These are phyloP conservation scores for Tetrahymena malaccensis DNA, from an alignment of 73 alveolate genomes.

Conservation along the genomic window DNA sequence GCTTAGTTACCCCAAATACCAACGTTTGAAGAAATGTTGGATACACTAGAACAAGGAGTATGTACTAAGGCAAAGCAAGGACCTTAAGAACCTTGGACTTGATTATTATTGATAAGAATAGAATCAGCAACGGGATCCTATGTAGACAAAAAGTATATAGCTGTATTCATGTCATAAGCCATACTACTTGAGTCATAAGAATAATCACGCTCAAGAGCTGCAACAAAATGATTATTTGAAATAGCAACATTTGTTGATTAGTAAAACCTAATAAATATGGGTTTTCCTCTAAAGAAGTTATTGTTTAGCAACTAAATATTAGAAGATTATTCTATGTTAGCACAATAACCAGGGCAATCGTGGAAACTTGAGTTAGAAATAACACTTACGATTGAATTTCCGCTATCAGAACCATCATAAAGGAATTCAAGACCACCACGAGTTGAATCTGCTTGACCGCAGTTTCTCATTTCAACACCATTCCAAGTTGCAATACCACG, in stretches of 20 bases:
- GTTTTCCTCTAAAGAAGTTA: slow-evolving; percentile 22
- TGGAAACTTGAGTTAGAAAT: slow-evolving; percentile 10
- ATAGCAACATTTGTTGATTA: not conserved
- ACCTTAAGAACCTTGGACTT: not conserved
- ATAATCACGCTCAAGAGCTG: slow-evolving; percentile 3
- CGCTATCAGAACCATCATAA: not conserved
- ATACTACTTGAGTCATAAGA: not conserved
- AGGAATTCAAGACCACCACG: slow-evolving; percentile 20
- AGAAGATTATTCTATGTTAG: not conserved
- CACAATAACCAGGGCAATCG: slow-evolving; percentile 2
- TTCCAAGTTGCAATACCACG: slow-evolving; percentile 5
- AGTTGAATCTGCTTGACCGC: slow-evolving; percentile 3
- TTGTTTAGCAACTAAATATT: not conserved
- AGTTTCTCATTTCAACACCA: slow-evolving; percentile 29
- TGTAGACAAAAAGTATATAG: not conserved
- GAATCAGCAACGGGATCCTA: not conserved
- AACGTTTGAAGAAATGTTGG: not conserved
- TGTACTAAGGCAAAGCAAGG: not conserved
- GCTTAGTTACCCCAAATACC: not conserved
- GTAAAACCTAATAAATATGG: not conserved
- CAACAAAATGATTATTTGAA: not conserved
- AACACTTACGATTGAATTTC: not conserved
- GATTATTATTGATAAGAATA: not conserved
- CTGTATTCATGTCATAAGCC: not conserved
- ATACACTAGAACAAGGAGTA: not conserved